phyloP scores from a whole-genome alignment of 768 basidiomycete species.

The Lactifluus rugatus region DNA sequence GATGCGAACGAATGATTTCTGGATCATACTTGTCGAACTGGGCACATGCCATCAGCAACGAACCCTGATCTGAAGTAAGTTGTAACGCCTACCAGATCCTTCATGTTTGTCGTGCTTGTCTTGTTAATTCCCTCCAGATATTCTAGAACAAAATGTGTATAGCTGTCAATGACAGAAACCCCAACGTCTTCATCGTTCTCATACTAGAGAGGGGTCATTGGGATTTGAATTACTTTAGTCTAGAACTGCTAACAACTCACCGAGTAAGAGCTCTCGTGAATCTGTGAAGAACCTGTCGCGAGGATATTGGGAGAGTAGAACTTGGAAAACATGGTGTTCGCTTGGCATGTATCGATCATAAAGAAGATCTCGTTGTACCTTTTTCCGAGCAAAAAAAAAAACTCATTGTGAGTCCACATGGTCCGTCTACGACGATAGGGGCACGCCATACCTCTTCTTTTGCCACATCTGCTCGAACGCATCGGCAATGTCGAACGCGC shows the following conservation, averaged over 20 bases:
- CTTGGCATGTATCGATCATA: conserved; percentile 98
- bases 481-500: conserved; percentile 94
- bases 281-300: conserved; percentile 76
- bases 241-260: conserved; percentile 34
- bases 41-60: not conserved
- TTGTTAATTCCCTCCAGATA: conserved; percentile 92
- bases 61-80: not conserved
- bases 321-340: conserved; percentile 89
- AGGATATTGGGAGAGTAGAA: conserved; percentile 90
- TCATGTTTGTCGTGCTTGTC: conserved; percentile 69
- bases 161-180: conserved; percentile 91
- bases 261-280: conserved; percentile 90
- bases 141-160: conserved; percentile 84
- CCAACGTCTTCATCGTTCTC: conserved; percentile 92
- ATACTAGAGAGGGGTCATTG: conserved; percentile 41
- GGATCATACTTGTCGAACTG: conserved; percentile 79
- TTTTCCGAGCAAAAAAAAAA: not conserved
- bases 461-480: conserved; percentile 99
- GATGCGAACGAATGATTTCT: conserved; percentile 65
- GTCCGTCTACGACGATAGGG: not conserved
- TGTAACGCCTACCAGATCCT: conserved; percentile 57
- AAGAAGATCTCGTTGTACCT: conserved; percentile 95
- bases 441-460: conserved; percentile 61
- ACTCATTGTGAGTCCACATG: not conserved
- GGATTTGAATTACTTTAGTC: not conserved